Evolutionary conservation across 768 basidiomycete genomes (phyloP), one percentile per base, ranked within the genome.

Genomic region (Dacryopinax spathularia): DNA sequence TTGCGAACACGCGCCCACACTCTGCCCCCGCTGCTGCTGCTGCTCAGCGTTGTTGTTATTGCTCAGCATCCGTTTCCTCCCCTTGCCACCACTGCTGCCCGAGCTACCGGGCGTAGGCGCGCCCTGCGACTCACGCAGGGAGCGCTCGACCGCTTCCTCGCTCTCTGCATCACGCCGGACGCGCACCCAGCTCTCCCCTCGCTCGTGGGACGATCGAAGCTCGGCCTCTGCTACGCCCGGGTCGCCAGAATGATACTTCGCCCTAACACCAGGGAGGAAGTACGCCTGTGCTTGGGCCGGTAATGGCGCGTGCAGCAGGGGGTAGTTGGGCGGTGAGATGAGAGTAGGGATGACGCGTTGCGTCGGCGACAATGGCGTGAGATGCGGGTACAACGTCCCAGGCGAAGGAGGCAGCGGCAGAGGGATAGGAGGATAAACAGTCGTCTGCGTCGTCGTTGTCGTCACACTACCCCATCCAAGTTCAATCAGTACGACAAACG

Each of bases 391-490:
- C 13, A 56, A 29, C 13, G 48, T 5, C 15, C 13, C 7, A 0
- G 81, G 74, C 2, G 87, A 88, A 1, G 84, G 75, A 9, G 89
- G 88, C 1, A 91, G 74, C 7, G 85, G 75, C 1, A 92, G 73
- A 36, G 83, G 86, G 66, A 92, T 90, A n/a, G 90, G 90, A 63
- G 90, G 86, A 76, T 92, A 91, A 12, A 86, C 84, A 1, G 91
- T 92, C 1, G 90, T 92, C 1, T 91, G 92, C 0, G 88, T 90
- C 1, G 91, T 92, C n/a, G 88, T 91, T 60, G 90, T 92, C 69
- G 89, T 86, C 69, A 92, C 88, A 62, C 90, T 92, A 71, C n/a
- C n/a, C n/a, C n/a, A n/a, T n/a, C n/a, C n/a, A n/a, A n/a, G n/a
- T n/a, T n/a, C n/a, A n/a, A n/a, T n/a, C n/a, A n/a, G n/a, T n/a